Evolutionary conservation across 306 rosid species (phyloP), one percentile per base, ranked within the genome.

Genomic region (Canavalia ensiformis): DNA sequence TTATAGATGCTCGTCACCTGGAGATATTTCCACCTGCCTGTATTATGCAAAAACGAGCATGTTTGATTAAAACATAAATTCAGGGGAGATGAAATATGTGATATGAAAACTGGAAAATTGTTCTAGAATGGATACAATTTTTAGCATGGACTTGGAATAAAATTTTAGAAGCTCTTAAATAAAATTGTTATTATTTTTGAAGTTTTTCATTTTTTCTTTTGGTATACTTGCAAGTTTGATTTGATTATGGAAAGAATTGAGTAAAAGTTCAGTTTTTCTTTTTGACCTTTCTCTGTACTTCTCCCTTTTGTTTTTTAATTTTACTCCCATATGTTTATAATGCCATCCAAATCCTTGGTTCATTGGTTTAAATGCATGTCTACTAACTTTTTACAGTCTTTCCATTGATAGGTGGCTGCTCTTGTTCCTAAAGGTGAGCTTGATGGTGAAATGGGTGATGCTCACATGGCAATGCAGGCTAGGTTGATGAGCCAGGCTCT

Each of bases 401-500:
- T 66, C 69, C 55, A 33, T 54, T 77, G 55, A 75, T 83, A 95
- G 99, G 99, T 95, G 45, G 97, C 99, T 35, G 97, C 97, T 25
- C 97, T 95, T 77, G 95, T 95, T 87, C 99, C 99, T 54, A 92
- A 92, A 86, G 84, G 95, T 70, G 99, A 92, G 80, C 97, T 95
- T 81, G 99, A 95, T 81, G 97, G 97, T 13, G 97, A 89, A 78
- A 91, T 92, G 97, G 98, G 94, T 35, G 97, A 95, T 75, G 97
- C 97, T 78, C 97, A 90, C 83, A 88, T 91, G 92, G 97, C 99
- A 31, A 88, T 92, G 97, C 99, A 92, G 88, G 99, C 97, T 81
- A 90, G 97, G 90, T 81, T 95, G 86, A 92, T 95, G 97, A 93
- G 97, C 84, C 99, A 91, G 90, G 92, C 97, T 11, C 99, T 95